A percentile compares a stretch with the other conserved stretches of the same genome.
phyloP scores from a whole-genome alignment of 176 grass and related monocot species.

The Carex kokanica region DNA sequence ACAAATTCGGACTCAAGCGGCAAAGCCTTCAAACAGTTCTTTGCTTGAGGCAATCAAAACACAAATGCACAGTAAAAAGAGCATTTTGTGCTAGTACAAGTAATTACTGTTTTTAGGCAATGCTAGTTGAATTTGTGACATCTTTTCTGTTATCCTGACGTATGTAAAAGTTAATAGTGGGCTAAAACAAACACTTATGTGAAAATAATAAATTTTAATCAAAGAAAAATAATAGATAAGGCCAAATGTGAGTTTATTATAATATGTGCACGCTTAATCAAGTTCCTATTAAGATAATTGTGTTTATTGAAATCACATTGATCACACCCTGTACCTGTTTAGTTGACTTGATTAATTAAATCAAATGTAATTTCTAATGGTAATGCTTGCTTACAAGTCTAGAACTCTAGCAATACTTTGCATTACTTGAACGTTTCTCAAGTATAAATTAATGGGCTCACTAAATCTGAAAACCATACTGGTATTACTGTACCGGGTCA shows the following conservation, averaged over 20 bases:
- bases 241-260: neutral
- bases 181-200: neutral
- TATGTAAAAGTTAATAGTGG: neutral
- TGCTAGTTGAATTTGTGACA: neutral
- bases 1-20: too few species aligned
- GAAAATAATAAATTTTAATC: neutral
- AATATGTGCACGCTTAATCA: neutral
- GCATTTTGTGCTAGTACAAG: neutral
- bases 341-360: neutral
- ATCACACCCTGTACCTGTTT: neutral
- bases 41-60: neutral
- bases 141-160: neutral
- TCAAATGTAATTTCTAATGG: neutral
- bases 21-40: neutral
- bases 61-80: neutral
- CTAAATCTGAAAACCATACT: neutral
- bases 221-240: neutral
- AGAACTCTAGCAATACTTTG: neutral
- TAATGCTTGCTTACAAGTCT: neutral
- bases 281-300: neutral
- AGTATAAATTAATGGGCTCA: neutral
- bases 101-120: neutral
- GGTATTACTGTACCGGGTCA: neutral
- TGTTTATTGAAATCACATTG: neutral
- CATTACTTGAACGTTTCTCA: neutral